Conservation (phyloP, 164 flowering plant species). For the Berberis thunbergii region DNA sequence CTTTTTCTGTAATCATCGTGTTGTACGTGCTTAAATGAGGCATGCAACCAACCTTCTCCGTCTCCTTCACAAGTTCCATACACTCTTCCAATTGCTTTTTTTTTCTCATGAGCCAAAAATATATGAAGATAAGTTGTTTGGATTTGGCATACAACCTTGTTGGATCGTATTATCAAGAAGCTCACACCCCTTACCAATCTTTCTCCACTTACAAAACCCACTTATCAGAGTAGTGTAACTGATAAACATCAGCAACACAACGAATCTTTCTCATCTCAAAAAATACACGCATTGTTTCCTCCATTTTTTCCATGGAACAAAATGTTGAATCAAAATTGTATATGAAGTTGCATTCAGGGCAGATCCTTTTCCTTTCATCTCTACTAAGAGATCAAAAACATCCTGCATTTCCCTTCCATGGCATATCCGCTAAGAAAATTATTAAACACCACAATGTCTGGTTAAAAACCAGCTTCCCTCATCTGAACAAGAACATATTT, state of each 20-base stretch:
- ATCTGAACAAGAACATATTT: slow-evolving; percentile 69
- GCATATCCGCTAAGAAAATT: slow-evolving; percentile 71
- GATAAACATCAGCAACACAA: slow-evolving; percentile 68
- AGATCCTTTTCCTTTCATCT: slow-evolving; percentile 67
- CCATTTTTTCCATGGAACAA: slow-evolving; percentile 58
- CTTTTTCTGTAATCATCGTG: slow-evolving; percentile 24
- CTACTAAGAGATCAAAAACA: slow-evolving; percentile 60
- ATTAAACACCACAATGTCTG: slow-evolving; percentile 77
- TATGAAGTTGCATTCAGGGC: slow-evolving; percentile 73
- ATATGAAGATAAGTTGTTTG: slow-evolving; percentile 57
- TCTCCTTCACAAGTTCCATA: slow-evolving; percentile 50
- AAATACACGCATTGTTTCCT: slow-evolving; percentile 66
- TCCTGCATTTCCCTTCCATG: slow-evolving; percentile 56
- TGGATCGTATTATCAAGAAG: slow-evolving; percentile 63
- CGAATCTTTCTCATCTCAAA: slow-evolving; percentile 60
- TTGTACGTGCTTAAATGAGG: slow-evolving; percentile 66
- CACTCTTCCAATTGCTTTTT: slow-evolving; percentile 82
- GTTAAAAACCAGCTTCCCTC: slow-evolving; percentile 69
- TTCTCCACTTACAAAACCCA: slow-evolving; percentile 84
- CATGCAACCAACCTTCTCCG: slow-evolving; percentile 41
- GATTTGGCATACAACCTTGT: slow-evolving; percentile 41
- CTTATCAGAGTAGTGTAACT: slow-evolving; percentile 75
- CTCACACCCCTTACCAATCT: slow-evolving; percentile 55
- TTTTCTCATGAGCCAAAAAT: slow-evolving; percentile 77
- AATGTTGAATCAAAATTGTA: slow-evolving; percentile 70